Base-by-base conservation (phyloP, 2,329 filamentous ascomycete genomes). In the Paraphoma chrysanthemicola region DNA sequence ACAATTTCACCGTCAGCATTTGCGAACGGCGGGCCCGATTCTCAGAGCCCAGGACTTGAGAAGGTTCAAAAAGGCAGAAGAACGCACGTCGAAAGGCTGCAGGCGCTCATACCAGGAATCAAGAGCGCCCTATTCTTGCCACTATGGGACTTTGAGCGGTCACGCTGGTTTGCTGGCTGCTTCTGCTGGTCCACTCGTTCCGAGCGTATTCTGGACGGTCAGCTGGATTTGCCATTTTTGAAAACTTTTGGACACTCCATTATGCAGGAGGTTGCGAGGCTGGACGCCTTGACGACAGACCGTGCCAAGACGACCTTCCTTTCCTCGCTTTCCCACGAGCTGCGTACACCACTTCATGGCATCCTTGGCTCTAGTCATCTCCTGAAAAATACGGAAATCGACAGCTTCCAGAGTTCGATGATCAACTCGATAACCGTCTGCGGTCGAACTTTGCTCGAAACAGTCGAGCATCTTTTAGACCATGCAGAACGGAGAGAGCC, bases 211-310 rank as follows among this genome's bases (percentile, higher is more conserved):
- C 56, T 71, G 12, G 64, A 59, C 14, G 42, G 56, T 2, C 58
- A 56, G 16, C 49, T 57, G 11, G 67, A 72, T 33, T 47, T 72
- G 4, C 53, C 55, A 6, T 70, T 63, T 29, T 53, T 70, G 17
- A 63, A 63, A 39, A 54, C 59, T 5, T 71, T 72, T 47, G 57
- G 67, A 6, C 81, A 81, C 51, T 79, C 81, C 1, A 82, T 84
- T 14, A 85, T 85, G 76, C 79, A 82, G 0, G 85, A 87, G 51
- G 76, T 87, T 0, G 77, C 81, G 0, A 77, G 81, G 2, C 57
- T 84, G 44, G 81, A 85, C 57, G 82, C 56, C 3, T 9, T 48
- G 28, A 46, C 48, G 7, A 59, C 56, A 1, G 48, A 48, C 12
- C 49, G 55, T 18, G 79, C 79, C 4, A 85, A 85, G 57, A 78